Evolutionary conservation across 345 rosid genomes (phyloP).

Genomic region (Trapa bicornis): DNA sequence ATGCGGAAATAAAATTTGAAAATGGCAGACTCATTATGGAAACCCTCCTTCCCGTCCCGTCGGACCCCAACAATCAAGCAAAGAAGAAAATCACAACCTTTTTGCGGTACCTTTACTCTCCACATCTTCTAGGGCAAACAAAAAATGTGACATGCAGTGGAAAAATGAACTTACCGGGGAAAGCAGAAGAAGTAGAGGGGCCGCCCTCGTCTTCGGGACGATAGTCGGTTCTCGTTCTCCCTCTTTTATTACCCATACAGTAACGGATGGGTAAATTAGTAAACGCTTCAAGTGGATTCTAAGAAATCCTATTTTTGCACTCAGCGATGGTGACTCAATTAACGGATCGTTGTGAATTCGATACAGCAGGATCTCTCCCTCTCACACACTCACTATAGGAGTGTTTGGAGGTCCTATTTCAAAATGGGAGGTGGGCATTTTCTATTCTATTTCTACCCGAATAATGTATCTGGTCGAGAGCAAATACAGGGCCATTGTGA

Average conservation of each 20-base stretch:
- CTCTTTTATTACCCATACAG: not conserved
- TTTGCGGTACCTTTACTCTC: not conserved
- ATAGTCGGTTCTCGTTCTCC: slow-evolving; percentile 24
- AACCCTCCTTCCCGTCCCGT: not conserved
- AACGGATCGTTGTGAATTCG: not conserved
- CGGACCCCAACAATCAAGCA: not conserved
- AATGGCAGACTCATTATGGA: not conserved
- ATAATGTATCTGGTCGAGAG: not conserved
- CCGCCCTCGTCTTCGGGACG: slow-evolving; percentile 7
- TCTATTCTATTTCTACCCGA: not conserved
- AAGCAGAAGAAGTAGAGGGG: slow-evolving; percentile 16
- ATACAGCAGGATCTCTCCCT: too few species aligned
- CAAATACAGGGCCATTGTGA: not conserved
- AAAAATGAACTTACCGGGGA: slow-evolving; percentile 24
- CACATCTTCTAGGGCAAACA: slow-evolving; percentile 4
- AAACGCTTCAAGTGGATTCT: not conserved
- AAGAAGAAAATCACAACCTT: not conserved
- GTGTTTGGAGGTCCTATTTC: not conserved
- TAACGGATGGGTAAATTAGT: slow-evolving; percentile 1
- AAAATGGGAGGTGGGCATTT: not conserved
- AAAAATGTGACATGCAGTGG: not conserved
- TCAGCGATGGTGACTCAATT: not conserved
- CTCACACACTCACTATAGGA: not conserved
- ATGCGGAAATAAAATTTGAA: not conserved
- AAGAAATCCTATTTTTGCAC: not conserved